A percentile compares a stretch with the other conserved stretches of the same genome.
Evolutionary conservation across 345 rosid genomes (phyloP).

Genomic region (Populus davidiana): DNA sequence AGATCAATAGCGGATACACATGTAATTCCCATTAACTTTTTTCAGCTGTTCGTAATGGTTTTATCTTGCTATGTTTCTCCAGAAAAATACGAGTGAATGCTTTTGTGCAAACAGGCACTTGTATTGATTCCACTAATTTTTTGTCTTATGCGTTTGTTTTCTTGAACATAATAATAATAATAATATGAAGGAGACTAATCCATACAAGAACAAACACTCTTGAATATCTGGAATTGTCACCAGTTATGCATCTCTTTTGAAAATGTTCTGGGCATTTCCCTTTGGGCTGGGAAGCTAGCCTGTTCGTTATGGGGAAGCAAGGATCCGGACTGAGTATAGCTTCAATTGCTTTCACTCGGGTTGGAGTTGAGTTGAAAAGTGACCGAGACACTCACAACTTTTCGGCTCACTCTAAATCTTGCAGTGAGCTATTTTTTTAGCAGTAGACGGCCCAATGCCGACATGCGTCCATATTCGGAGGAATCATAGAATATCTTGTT

Average conservation of each 20-base stretch:
- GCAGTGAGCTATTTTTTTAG: not conserved
- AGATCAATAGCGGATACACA: not conserved
- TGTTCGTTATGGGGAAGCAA: too few relatives aligned
- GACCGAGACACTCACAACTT: too few relatives aligned
- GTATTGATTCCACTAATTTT: not conserved
- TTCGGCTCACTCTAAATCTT: not conserved
- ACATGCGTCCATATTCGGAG: not conserved
- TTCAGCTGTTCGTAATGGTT: not conserved
- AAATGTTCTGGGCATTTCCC: too few relatives aligned
- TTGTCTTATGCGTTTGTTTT: not conserved
- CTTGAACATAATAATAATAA: too few relatives aligned
- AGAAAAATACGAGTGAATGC: not conserved
- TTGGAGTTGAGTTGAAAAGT: too few relatives aligned
- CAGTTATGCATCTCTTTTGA: too few relatives aligned
- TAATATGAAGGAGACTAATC: too few relatives aligned
- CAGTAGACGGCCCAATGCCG: not conserved
- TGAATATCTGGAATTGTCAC: too few relatives aligned
- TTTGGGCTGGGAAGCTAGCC: too few relatives aligned
- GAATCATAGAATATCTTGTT: not conserved
- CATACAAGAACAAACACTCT: too few relatives aligned
- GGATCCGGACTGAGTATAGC: too few relatives aligned
- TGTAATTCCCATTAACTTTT: not conserved
- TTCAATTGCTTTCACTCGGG: too few relatives aligned
- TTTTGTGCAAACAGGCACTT: not conserved
- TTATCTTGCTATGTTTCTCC: not conserved